Evolutionary conservation across 2,329 filamentous ascomycete species (phyloP), one percentile per base, ranked within the genome.

Genomic region (Fusarium protoensiforme): DNA sequence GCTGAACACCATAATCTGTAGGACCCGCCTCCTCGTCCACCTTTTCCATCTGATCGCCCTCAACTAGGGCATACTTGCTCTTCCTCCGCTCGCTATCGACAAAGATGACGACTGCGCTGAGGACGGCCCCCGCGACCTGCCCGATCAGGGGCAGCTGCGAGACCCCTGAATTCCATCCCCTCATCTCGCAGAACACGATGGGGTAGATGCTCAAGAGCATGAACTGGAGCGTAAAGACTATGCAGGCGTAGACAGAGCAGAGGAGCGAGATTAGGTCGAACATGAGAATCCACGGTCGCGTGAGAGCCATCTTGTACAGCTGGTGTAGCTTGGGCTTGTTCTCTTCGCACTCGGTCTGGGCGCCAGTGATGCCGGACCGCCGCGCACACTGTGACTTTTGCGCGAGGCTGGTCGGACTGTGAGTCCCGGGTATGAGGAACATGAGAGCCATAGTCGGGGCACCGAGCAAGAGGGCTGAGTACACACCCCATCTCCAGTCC

Each of bases 161-260:
- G 3, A 88, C 85, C 10, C 87, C 87, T 0, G 84, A 71, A 68
- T 88, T 89, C 87, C 87, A 90, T 1, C 86, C 87, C 3, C 87
- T 83, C 71, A 79, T 83, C 56, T 87, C 78, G 69, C 88, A 85
- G 72, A 88, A 89, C 7, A 89, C 85, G 41, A 89, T 87, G 4
- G 85, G 87, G 62, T 90, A 90, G 64, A 89, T 89, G 24, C 82
- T 85, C 78, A 90, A 90, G 13, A 90, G 83, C 87, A 90, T 90
- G 78, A 89, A 89, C 10, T 88, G 80, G 1, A 88, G 80, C 7
- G 81, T 84, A 67, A 89, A 89, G 5, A 89, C 86, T 13, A 89
- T 82, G 2, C 84, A 83, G 75, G 89, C 81, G 73, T 89, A 90
- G 33, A 89, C 77, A 16, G 87, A 87, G 64, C 84, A 83, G 5